phyloP scores from a whole-genome alignment of 2,329 filamentous ascomycete species.

The Furcasterigmium sp. region DNA sequence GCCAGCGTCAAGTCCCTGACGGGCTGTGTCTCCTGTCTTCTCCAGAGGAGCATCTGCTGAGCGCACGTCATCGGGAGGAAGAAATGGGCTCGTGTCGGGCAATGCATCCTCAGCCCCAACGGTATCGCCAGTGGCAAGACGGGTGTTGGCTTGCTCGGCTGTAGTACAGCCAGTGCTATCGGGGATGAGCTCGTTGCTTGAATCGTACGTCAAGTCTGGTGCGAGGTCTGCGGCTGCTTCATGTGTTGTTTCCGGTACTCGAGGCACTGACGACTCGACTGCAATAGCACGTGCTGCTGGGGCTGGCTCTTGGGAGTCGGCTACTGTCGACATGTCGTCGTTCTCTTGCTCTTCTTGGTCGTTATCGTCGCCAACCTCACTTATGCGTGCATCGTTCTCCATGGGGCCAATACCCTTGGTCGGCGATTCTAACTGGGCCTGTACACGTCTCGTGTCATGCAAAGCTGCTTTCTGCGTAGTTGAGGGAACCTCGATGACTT shows the following conservation, averaged over 20 bases:
- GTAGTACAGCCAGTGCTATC: constrained; percentile 6
- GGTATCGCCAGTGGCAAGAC: neutral
- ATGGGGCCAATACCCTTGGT: neutral
- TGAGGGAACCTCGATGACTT: constrained; percentile 2
- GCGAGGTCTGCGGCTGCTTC: neutral
- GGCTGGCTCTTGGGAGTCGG: constrained; percentile 10
- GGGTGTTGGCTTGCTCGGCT: neutral
- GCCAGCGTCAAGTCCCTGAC: too few species aligned
- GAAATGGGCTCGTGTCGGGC: neutral
- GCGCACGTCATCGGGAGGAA: too few species aligned
- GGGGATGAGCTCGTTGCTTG: constrained; percentile 8
- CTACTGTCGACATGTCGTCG: constrained; percentile 9
- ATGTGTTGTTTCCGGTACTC: neutral
- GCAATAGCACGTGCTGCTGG: neutral
- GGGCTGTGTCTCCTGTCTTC: too few species aligned
- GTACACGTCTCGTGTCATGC: neutral
- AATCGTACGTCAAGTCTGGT: constrained; percentile 1
- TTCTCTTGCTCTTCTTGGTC: constrained; percentile 1
- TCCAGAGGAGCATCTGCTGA: too few species aligned
- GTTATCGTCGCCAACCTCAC: too few species aligned
- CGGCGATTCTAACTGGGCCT: too few species aligned
- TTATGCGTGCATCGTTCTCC: too few species aligned
- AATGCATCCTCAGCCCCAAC: neutral
- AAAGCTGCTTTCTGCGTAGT: constrained; percentile 6
- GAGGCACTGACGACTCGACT: neutral